Conservation (phyloP, 805 yeast species). For the Kuraishia floccosa region DNA sequence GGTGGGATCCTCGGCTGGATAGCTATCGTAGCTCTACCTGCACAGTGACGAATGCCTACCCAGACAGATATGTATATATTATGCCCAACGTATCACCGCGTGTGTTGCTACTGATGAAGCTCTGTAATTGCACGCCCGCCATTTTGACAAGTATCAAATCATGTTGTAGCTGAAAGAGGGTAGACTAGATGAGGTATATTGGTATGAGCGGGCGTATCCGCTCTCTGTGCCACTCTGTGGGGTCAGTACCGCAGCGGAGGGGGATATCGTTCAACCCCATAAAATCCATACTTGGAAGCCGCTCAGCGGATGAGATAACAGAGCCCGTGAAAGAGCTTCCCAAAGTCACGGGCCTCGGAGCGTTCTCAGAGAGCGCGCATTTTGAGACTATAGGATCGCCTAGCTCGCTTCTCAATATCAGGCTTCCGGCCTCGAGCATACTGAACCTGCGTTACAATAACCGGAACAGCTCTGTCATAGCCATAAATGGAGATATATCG, state of each 20-base stretch:
- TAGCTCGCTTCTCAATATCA: constrained; percentile 26
- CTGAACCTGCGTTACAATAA: constrained; percentile 23
- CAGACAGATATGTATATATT: too few species aligned
- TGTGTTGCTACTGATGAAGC: too few species aligned
- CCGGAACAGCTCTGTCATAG: constrained; percentile 26
- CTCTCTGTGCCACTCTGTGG: too few species aligned
- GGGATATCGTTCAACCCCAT: constrained; percentile 4
- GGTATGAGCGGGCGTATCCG: too few species aligned
- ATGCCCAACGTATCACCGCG: too few species aligned
- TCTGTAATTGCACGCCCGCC: too few species aligned
- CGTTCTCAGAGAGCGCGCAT: constrained; percentile 29
- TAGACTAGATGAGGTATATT: too few species aligned
- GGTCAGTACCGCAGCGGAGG: too few species aligned
- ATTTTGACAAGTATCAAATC: too few species aligned
- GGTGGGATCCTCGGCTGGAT: constrained; percentile 24
- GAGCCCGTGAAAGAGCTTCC: constrained; percentile 17
- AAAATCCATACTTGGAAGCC: constrained; percentile 1
- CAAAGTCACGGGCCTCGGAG: constrained; percentile 30
- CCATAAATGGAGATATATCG: constrained; percentile 28
- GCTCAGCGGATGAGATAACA: not conserved
- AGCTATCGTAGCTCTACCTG: too few species aligned
- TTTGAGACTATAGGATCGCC: constrained; percentile 29
- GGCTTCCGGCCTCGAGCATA: constrained; percentile 28
- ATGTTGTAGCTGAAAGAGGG: too few species aligned
- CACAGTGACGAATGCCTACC: too few species aligned